Evolutionary conservation across 257 asterid species (phyloP), one percentile per base, ranked within the genome.

Genomic region (Nemophila menziesii): DNA sequence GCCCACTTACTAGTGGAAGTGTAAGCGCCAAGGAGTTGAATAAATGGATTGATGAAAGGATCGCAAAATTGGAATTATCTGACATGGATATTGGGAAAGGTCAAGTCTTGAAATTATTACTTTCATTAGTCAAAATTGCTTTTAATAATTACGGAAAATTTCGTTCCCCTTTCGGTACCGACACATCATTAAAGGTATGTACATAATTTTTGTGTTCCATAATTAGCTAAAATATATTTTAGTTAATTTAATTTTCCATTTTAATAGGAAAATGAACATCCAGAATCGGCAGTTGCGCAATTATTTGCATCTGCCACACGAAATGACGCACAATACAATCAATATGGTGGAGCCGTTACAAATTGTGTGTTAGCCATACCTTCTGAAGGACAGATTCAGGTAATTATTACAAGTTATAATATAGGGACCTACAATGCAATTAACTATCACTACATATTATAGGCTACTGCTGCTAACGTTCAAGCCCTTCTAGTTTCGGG

Each of bases 401-500:
- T 90, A 65, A 42, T 52, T 26, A 26, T 12, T 40, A 5, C 16
- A 38, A 33, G 45, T 36, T 36, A 41, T 41, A 19, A 19, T 11
- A 1, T 11, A 20, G 15, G 36, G 16, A 14, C 8, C 0, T 29
- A 29, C 20, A 16, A 11, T n/a, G 22, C n/a, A 24, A 21, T 21
- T 18, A n/a, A 16, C 37, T 49, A 15, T 15, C 19, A 46, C 8
- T 39, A 22, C 52, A 58, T 63, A 55, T 55, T 52, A 50, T 54
- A 90, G 96, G 84, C 62, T 44, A 67, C 93, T 60, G 98, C 98
- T 57, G 61, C 68, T 38, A 92, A 72, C 67, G 89, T 90, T 62
- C 98, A 90, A 73, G 70, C 58, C 57, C 92, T 85, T 50, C 73
- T 90, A 53, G 96, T 85, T 55, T 85, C 93, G 60, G 98, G 98